phyloP scores from a whole-genome alignment of 2,329 filamentous ascomycete species.

The Cordyceps javanica region DNA sequence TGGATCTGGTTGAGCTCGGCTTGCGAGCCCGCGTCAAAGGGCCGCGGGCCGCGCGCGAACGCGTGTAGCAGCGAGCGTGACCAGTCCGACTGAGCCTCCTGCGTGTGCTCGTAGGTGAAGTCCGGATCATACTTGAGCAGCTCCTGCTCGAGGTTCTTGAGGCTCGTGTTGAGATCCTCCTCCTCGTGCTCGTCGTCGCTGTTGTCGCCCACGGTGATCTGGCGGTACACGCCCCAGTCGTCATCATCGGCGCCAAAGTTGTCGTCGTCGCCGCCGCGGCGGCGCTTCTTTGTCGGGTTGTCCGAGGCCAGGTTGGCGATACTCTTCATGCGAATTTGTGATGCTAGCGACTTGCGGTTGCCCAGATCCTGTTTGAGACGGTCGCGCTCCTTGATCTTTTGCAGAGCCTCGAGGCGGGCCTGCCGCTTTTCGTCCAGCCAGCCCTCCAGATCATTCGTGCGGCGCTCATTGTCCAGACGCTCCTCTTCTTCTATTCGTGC shows the following conservation, averaged over 20 bases:
- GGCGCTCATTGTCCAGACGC: slow-evolving; percentile 73
- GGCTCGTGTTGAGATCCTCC: slow-evolving; percentile 68
- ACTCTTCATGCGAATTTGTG: slow-evolving; percentile 96
- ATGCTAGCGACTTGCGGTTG: slow-evolving; percentile 93
- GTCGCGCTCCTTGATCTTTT: slow-evolving; percentile 89
- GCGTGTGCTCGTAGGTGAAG: slow-evolving; percentile 88
- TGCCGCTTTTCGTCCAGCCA: slow-evolving; percentile 82
- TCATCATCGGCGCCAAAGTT: slow-evolving; percentile 96
- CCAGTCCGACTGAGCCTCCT: slow-evolving; percentile 92
- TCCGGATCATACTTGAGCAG: slow-evolving; percentile 79
- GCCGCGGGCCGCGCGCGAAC: slow-evolving; percentile 80
- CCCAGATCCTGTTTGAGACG: slow-evolving; percentile 89
- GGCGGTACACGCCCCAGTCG: slow-evolving; percentile 95
- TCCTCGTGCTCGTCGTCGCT: slow-evolving; percentile 91
- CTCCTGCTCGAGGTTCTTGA: slow-evolving; percentile 76
- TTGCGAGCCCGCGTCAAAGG: slow-evolving; percentile 72
- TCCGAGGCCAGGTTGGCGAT: slow-evolving; percentile 95
- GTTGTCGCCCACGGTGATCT: slow-evolving; percentile 75
- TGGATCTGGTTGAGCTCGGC: slow-evolving; percentile 82
- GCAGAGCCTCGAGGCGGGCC: slow-evolving; percentile 62
- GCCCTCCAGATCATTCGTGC: slow-evolving; percentile 74
- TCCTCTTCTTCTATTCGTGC: slow-evolving; percentile 78
- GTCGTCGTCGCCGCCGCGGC: slow-evolving; percentile 86
- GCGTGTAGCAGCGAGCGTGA: slow-evolving; percentile 85
- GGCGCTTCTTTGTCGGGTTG: slow-evolving; percentile 73